Conservation (phyloP, 768 basidiomycete species). For the Panaeolus cyanescens region DNA sequence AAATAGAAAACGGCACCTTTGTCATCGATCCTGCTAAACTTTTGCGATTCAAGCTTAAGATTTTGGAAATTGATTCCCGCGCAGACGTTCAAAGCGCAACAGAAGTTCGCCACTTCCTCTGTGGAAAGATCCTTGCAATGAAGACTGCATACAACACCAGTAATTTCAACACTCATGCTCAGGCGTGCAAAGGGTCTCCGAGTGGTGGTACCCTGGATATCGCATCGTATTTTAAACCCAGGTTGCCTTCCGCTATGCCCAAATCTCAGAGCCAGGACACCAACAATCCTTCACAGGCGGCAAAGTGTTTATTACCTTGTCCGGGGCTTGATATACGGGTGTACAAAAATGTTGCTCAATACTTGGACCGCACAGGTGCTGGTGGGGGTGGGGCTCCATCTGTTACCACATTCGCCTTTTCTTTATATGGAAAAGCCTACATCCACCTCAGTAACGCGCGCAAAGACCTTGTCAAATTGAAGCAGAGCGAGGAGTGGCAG, state of each 20-base stretch:
- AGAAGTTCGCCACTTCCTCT: constrained; percentile 8
- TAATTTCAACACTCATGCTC: constrained; percentile 8
- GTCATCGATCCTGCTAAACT: too few species aligned
- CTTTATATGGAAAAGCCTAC: not conserved
- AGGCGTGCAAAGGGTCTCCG: too few species aligned
- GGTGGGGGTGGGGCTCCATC: constrained; percentile 9
- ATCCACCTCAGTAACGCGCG: not conserved
- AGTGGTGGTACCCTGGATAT: not conserved
- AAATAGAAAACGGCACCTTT: too few species aligned
- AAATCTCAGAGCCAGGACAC: not conserved
- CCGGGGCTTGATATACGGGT: constrained; percentile 4
- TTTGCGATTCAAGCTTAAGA: too few species aligned
- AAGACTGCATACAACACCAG: constrained; percentile 4
- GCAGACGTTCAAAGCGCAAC: constrained; percentile 6
- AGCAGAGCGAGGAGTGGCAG: constrained; percentile 12
- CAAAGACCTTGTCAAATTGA: not conserved
- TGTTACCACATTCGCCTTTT: constrained; percentile 2
- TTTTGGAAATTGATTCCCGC: not conserved
- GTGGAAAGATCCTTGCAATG: constrained; percentile 7
- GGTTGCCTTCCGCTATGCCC: not conserved
- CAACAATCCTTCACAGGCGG: not conserved
- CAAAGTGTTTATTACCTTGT: constrained; percentile 4
- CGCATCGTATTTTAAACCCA: not conserved
- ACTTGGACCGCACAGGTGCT: constrained; percentile 10
- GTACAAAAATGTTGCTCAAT: not conserved